A percentile compares a stretch with the other conserved stretches of the same genome.
phyloP scores from a whole-genome alignment of 305 asterid genomes.

The Fraxinus velutina region DNA sequence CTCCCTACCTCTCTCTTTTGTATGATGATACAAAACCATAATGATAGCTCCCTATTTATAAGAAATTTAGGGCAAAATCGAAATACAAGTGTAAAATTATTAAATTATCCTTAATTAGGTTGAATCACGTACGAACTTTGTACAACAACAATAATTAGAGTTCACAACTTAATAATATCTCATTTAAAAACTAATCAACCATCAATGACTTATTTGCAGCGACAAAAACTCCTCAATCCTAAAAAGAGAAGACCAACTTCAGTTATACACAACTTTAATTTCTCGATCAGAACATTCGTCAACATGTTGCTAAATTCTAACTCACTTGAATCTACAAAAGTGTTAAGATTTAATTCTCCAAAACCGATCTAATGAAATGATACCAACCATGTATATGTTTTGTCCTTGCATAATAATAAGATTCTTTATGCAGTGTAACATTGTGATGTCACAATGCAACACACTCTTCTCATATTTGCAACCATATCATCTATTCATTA shows the following conservation, averaged over 20 bases:
- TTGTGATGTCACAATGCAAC: not conserved
- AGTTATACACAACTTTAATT: not conserved
- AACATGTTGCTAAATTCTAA: no score
- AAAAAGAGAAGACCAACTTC: not conserved
- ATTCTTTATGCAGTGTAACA: not conserved
- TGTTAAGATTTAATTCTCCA: not conserved
- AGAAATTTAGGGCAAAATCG: not conserved
- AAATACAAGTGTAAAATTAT: not conserved
- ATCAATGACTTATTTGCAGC: not conserved
- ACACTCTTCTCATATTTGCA: not conserved
- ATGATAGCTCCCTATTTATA: not conserved
- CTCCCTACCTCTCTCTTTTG: not conserved
- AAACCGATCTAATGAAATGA: not conserved
- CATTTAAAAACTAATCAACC: not conserved
- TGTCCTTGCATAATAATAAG: not conserved
- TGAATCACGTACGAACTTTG: not conserved
- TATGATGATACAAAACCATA: not conserved
- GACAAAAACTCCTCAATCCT: not conserved
- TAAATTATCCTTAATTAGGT: not conserved
- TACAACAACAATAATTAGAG: not conserved
- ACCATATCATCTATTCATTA: not conserved
- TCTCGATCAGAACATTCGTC: not conserved
- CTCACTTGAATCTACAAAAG: not conserved
- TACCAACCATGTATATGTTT: no score
- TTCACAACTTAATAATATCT: not conserved